Base-by-base conservation (phyloP, 129 eudicot species). In the Flaveria ramosissima region DNA sequence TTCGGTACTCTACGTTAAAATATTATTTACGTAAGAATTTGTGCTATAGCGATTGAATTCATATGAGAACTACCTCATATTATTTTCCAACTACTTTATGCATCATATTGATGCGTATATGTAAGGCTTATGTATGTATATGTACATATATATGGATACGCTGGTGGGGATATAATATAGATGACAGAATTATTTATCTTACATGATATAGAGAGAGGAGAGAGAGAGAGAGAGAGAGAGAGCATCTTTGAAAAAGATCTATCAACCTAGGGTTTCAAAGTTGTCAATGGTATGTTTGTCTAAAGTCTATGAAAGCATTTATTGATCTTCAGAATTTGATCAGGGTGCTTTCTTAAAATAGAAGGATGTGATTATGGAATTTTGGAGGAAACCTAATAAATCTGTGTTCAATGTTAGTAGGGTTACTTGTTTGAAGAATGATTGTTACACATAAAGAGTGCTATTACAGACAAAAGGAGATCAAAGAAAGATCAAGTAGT, bases 261-360 rank as follows among this genome's bases (percentile, higher is more conserved):
- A 68, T 73, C 75, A 14, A 72, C 50, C 79, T 86, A 88, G 93
- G 93, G 96, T 90, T 88, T 81, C 74, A 80, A 66, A 51, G 75
- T 77, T 60, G 71, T 13, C 20, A 66, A 42, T 52, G 45, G 74
- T 61, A 70, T 77, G 80, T 70, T 72, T 82, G 68, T 82, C 83
- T 52, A 68, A 73, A 77, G 61, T 42, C 46, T 77, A 48, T 52
- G 17, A 52, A 73, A 77, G 72, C 46, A 63, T 70, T 82, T 77
- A 17, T 75, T 77, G 70, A 70, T 57, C 78, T 19, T 10, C 20
- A 72, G 17, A 61, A 46, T 20, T 68, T 81, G 81, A 69, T 81
- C 51, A 76, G 74, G 67, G 39, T 65, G 70, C 36, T 50, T 78
- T 55, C 74, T 74, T 71, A 72, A 32, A 48, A 27, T 30, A 46